Percentiles rank a stretch among this genome's conserved stretches.
Conservation (phyloP, 2,329 filamentous ascomycete genomes). For the Xylaria digitata region DNA sequence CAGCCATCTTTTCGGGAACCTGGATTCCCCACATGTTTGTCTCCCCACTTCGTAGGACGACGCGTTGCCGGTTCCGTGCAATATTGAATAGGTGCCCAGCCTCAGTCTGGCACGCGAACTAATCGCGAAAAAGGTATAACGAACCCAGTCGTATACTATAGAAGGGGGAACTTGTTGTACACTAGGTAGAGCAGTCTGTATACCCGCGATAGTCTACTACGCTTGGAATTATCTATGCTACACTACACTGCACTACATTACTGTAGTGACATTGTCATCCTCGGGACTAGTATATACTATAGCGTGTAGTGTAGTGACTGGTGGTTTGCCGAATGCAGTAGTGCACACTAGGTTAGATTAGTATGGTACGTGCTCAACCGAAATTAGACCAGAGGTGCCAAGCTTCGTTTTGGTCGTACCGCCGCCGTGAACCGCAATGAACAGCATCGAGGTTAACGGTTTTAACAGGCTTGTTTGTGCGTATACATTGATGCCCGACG, state of each 20-base stretch:
- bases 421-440: neutral
- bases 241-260: too few relatives aligned
- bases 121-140: constrained; percentile 10
- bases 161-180: too few relatives aligned
- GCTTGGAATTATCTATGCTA: too few relatives aligned
- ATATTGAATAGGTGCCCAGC: constrained; percentile 30
- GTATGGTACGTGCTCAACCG: neutral
- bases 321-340: too few relatives aligned
- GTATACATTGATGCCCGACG: neutral
- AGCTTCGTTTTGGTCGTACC: too few relatives aligned
- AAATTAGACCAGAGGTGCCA: neutral
- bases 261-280: too few relatives aligned
- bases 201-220: too few relatives aligned
- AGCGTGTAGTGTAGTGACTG: too few relatives aligned
- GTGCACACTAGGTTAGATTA: neutral
- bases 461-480: neutral
- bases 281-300: too few relatives aligned
- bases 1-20: neutral
- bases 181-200: too few relatives aligned
- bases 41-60: neutral
- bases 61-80: constrained; percentile 21
- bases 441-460: neutral
- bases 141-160: too few relatives aligned
- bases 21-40: constrained; percentile 4
- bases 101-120: constrained; percentile 23